A percentile compares a stretch with the other conserved stretches of the same genome.
phyloP scores from a whole-genome alignment of 176 grass and related monocot species.

The Tillandsia fasciculata region DNA sequence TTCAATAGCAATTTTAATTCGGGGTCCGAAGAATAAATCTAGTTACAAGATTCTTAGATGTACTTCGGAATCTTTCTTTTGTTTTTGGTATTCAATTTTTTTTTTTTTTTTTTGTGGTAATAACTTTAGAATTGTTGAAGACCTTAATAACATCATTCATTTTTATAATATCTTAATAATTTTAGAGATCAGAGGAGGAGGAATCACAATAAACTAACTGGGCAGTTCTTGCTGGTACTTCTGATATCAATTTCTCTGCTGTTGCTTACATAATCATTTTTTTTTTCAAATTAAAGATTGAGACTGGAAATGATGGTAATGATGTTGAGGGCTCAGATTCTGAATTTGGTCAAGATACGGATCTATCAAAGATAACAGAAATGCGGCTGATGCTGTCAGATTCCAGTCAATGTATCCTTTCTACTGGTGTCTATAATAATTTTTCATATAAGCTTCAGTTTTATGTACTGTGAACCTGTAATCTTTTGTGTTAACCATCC shows the following conservation, averaged over 20 bases:
- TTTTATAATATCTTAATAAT: no score
- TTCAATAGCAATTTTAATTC: no score
- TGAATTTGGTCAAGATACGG: slow-evolving; percentile 35
- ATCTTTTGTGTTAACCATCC: no score
- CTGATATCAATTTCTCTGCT: slow-evolving; percentile 1
- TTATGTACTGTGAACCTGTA: neutral
- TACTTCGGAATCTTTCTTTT: no score
- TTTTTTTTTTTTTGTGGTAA: no score
- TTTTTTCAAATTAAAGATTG: slow-evolving; percentile 44
- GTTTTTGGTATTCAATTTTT: no score
- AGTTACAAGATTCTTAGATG: no score
- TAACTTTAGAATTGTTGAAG: no score
- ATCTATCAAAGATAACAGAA: slow-evolving; percentile 57
- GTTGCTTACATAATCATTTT: neutral
- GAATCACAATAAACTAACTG: no score
- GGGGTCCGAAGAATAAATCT: no score
- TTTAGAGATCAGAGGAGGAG: no score
- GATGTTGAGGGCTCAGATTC: slow-evolving; percentile 29
- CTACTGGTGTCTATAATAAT: neutral
- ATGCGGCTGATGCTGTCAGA: slow-evolving; percentile 77
- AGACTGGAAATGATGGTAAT: slow-evolving; percentile 33
- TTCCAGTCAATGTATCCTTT: slow-evolving; percentile 64
- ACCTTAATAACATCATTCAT: no score
- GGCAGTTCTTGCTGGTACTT: neutral
- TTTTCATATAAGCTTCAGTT: neutral